Conservation (phyloP, 768 basidiomycete genomes). For the Leccinum longicurvipes region DNA sequence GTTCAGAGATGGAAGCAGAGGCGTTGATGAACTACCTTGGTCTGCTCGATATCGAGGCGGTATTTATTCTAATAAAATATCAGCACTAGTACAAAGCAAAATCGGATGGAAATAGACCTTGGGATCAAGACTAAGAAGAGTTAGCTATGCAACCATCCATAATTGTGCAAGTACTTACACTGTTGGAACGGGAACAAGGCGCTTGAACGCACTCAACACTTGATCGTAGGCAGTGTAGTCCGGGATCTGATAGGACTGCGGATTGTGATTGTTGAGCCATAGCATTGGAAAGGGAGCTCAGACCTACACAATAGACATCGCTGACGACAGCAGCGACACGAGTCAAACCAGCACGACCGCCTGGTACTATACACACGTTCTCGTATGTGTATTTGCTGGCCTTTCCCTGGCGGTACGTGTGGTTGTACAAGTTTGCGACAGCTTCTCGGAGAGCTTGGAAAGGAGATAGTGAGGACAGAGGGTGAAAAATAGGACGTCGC, state of each 20-base stretch:
- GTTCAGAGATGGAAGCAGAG: background rate
- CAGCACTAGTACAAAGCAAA: constrained; percentile 2
- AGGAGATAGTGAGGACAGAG: constrained; percentile 2
- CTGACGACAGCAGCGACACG: constrained; percentile 90
- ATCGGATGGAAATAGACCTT: constrained; percentile 29
- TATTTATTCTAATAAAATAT: constrained; percentile 53
- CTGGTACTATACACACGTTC: constrained; percentile 94
- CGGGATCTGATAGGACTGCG: constrained; percentile 82
- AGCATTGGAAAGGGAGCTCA: background rate
- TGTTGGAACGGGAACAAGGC: constrained; percentile 88
- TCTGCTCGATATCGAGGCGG: constrained; percentile 73
- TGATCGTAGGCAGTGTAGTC: constrained; percentile 91
- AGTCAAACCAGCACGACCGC: constrained; percentile 86
- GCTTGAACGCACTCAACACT: constrained; percentile 79
- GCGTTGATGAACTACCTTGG: constrained; percentile 45
- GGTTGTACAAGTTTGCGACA: constrained; percentile 87
- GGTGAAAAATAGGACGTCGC: constrained; percentile 2
- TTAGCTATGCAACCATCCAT: background rate
- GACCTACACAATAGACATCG: constrained; percentile 75
- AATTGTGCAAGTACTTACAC: constrained; percentile 48
- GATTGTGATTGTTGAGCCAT: background rate
- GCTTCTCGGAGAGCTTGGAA: constrained; percentile 73
- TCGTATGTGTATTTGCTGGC: constrained; percentile 83
- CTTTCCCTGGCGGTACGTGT: constrained; percentile 80
- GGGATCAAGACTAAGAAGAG: constrained; percentile 41